These are phyloP conservation scores for Leccinum incarnatum DNA, from an alignment of 768 basidiomycete genomes.

Conservation along the genomic window DNA sequence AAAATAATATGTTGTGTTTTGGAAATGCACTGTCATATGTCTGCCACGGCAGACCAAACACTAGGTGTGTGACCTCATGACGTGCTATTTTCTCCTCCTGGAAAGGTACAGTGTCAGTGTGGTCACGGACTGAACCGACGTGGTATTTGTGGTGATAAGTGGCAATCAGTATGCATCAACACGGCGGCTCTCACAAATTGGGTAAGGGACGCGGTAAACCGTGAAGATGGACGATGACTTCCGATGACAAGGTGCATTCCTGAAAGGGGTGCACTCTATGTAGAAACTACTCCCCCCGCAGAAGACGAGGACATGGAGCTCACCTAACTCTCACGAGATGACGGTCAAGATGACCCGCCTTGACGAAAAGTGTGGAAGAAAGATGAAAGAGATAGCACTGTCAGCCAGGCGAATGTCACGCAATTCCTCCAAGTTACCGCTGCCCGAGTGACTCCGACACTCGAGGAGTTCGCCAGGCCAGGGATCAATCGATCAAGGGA, in stretches of 20 bases:
- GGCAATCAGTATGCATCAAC: not conserved
- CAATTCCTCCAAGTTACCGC: not conserved
- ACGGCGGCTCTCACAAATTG: not conserved
- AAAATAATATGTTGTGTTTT: not conserved
- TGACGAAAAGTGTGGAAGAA: not conserved
- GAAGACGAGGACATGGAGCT: not conserved
- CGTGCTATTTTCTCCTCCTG: not conserved
- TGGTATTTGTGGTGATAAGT: not conserved
- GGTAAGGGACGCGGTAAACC: not conserved
- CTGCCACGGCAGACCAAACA: not conserved
- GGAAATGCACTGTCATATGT: not conserved
- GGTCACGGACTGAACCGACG: not conserved
- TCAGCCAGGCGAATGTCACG: not conserved
- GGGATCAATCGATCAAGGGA: not conserved
- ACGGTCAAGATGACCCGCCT: not conserved
- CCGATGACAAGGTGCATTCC: not conserved
- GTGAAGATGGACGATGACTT: not conserved
- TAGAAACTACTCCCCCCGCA: not conserved
- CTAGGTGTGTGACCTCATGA: not conserved
- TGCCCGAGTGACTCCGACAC: not conserved
- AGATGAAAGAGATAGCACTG: not conserved
- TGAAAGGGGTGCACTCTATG: not conserved
- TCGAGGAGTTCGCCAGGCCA: slow-evolving; percentile 1
- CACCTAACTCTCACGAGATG: not conserved
- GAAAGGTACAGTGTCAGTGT: not conserved